phyloP scores from a whole-genome alignment of 129 eudicot species.

The Tagetes patula region DNA sequence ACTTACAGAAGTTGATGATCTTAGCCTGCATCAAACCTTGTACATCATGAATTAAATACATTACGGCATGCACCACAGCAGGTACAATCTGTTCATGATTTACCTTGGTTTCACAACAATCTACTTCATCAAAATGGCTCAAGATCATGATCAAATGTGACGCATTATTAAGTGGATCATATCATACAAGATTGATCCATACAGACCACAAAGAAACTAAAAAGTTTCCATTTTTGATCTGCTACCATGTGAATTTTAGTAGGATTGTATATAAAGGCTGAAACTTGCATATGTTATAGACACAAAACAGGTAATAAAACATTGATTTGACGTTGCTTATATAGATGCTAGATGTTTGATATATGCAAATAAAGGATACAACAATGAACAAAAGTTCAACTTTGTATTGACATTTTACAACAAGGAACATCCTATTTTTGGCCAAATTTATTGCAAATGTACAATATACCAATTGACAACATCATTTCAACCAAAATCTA shows the following conservation, averaged over 20 bases:
- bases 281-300: neutral
- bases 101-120: slow-evolving; percentile 16
- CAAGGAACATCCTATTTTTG: slow-evolving; percentile 36
- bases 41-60: slow-evolving; percentile 1
- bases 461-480: slow-evolving; percentile 46
- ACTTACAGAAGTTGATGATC: slow-evolving; percentile 24
- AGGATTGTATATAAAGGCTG: neutral
- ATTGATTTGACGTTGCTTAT: neutral
- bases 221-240: neutral
- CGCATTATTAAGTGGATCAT: neutral
- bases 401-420: slow-evolving; percentile 39
- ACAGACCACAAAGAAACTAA: neutral
- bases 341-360: neutral
- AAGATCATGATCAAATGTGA: neutral
- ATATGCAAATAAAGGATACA: slow-evolving; percentile 24
- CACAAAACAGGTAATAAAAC: neutral
- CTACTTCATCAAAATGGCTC: slow-evolving; percentile 8
- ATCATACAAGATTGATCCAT: neutral
- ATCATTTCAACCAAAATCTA: slow-evolving; percentile 37
- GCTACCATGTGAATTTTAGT: neutral
- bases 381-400: slow-evolving; percentile 38
- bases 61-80: slow-evolving; percentile 2
- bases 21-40: slow-evolving; percentile 26
- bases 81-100: slow-evolving; percentile 17
- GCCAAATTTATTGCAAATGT: slow-evolving; percentile 48